Base-by-base conservation (phyloP, 805 yeast species). In the Pichia scutulata region DNA sequence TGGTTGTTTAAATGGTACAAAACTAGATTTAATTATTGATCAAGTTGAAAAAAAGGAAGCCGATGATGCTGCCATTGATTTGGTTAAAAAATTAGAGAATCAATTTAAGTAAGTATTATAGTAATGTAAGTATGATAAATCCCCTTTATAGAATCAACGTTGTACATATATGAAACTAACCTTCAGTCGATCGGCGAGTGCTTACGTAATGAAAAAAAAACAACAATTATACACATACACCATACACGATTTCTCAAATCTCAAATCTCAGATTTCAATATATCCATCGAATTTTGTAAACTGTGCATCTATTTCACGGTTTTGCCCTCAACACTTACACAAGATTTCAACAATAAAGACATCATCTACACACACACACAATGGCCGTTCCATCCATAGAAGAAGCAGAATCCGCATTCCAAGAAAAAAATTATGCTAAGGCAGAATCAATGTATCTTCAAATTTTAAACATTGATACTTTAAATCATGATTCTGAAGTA, bases 401-500 rank as follows among this genome's bases (percentile, higher is more conserved):
- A 48, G 77, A 72, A 21, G 96, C 96, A 21, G 77, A 86, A 64
- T 69, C 70, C 42, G 81, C 84, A 16, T 78, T 71, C 7, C 63
- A 71, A 26, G 66, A 70, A 16, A 74, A 77, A 48, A 70, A 86
- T 26, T 72, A 68, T 49, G 68, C 65, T 1, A 68, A 67, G 23
- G 95, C 95, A 0, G 95, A 86, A 63, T 55, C 67, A 33, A 67
- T 76, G 30, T 89, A 84, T 66, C 63, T 71, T 49, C 71, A 72
- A 48, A 69, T 86, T 23, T 70, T 87, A 10, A 54, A 60, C 14
- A 37, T 55, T 41, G 55, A 59, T 44, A 52, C 55, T n/a, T 39
- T 53, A 9, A 43, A 39, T 4, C 39, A 55, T 5, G 41, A 54
- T 22, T 24, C 49, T 26, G 52, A 54, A 14, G 22, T 42, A 25